Percentiles rank a stretch among this genome's conserved stretches.
Evolutionary conservation across 2,329 filamentous ascomycete species (phyloP).

Genomic region (Gnomoniopsis sp.): DNA sequence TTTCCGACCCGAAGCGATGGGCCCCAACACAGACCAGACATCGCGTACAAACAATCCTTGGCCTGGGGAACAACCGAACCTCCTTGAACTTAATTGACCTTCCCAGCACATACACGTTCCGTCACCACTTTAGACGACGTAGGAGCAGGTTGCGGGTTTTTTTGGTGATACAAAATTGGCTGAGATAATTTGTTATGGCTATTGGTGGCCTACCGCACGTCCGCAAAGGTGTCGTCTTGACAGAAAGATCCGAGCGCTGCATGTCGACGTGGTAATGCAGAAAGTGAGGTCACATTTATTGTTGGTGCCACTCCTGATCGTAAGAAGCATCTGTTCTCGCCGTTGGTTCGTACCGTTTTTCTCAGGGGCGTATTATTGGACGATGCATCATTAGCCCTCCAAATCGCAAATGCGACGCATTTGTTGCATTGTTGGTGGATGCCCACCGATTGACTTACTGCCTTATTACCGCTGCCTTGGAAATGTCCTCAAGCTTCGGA

Average conservation of each 20-base stretch:
- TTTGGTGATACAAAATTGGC: too few species aligned
- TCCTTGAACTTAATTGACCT: too few species aligned
- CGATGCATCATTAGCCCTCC: neutral
- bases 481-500: neutral
- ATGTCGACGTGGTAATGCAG: neutral
- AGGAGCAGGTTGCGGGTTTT: too few species aligned
- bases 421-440: neutral
- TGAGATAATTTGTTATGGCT: neutral
- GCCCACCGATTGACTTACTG: neutral
- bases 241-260: neutral
- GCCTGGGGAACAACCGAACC: too few species aligned
- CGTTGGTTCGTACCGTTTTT: neutral
- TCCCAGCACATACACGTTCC: too few species aligned
- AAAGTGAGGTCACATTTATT: neutral
- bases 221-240: neutral
- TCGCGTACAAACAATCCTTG: too few species aligned
- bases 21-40: too few species aligned
- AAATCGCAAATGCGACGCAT: neutral
- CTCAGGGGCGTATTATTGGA: neutral
- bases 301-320: too few species aligned
- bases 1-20: too few species aligned
- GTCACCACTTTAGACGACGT: too few species aligned
- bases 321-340: too few species aligned
- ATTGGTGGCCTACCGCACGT: neutral
- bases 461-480: neutral